A percentile compares a stretch with the other conserved stretches of the same genome.
Evolutionary conservation across 805 yeast species (phyloP).

Genomic region (Pichia gijzeniarum): DNA sequence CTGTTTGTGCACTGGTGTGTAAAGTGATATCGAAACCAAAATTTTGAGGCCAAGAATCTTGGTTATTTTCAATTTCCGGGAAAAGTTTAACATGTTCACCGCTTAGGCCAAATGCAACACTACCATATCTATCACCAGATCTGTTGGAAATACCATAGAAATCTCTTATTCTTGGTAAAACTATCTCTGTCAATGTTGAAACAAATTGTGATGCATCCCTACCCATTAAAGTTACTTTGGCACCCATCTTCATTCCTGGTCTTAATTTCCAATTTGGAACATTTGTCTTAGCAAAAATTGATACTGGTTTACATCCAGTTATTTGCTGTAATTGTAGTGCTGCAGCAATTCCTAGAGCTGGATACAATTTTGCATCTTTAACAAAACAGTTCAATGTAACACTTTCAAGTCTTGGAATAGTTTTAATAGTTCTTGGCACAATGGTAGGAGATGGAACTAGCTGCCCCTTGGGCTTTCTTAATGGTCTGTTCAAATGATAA

Average conservation of each 20-base stretch:
- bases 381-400: conserved; percentile 73
- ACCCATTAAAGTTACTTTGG: conserved; percentile 71
- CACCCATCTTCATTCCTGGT: conserved; percentile 88
- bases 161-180: conserved; percentile 86
- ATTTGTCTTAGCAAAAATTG: conserved; percentile 68
- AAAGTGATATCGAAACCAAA: conserved; percentile 82
- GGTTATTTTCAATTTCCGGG: conserved; percentile 90
- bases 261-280: conserved; percentile 83
- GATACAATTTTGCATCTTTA: conserved; percentile 60
- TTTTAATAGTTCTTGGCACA: conserved; percentile 55
- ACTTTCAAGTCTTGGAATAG: conserved; percentile 66
- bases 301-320: conserved; percentile 80
- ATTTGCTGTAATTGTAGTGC: conserved; percentile 81
- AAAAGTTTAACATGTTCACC: conserved; percentile 72
- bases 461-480: conserved; percentile 69
- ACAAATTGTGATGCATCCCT: conserved; percentile 81
- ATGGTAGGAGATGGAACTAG: conserved; percentile 69
- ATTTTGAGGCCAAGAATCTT: conserved; percentile 81
- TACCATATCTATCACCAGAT: conserved; percentile 82
- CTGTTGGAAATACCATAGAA: conserved; percentile 70
- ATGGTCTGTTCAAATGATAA: conserved; percentile 78
- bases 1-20: conserved; percentile 85
- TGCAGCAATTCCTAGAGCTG: conserved; percentile 70
- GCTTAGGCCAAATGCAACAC: conserved; percentile 75
- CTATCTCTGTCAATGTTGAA: conserved; percentile 82